phyloP scores from a whole-genome alignment of 1,139 yeast species.

The Lodderomyces beijingensis region DNA sequence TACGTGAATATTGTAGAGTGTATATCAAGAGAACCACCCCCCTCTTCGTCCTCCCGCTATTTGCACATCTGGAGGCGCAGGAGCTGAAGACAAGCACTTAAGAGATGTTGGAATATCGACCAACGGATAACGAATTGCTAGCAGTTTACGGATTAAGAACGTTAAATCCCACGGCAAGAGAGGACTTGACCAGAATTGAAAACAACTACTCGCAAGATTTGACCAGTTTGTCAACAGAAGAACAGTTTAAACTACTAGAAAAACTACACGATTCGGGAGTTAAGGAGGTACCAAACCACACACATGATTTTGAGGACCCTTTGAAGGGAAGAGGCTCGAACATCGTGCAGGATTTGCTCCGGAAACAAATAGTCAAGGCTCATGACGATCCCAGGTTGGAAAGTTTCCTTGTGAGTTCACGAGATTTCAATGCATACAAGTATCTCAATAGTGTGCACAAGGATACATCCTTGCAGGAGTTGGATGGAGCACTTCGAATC shows the following conservation, averaged over 20 bases:
- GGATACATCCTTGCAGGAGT: constrained; percentile 60
- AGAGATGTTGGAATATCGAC: not conserved
- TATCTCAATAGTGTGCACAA: constrained; percentile 69
- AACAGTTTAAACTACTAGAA: constrained; percentile 27
- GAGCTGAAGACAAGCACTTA: no score
- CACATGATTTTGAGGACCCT: constrained; percentile 46
- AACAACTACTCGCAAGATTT: constrained; percentile 21
- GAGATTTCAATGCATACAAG: constrained; percentile 64
- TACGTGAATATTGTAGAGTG: no score
- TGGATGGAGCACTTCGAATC: constrained; percentile 50
- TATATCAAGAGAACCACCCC: no score
- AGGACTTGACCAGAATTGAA: constrained; percentile 18
- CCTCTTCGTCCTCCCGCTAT: no score
- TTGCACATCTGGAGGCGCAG: no score
- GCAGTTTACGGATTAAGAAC: constrained; percentile 26
- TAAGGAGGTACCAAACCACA: not conserved
- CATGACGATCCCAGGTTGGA: constrained; percentile 40
- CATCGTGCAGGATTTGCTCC: constrained; percentile 39
- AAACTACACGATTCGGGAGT: constrained; percentile 18
- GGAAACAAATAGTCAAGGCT: constrained; percentile 32
- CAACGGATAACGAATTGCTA: constrained; percentile 11
- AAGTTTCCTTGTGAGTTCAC: constrained; percentile 65
- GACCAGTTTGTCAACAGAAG: constrained; percentile 21
- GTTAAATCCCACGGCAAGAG: constrained; percentile 19
- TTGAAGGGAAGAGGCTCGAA: constrained; percentile 47